Evolutionary conservation across 2,329 filamentous ascomycete genomes (phyloP), one percentile per base, ranked within the genome.

Genomic region (Lasiodiplodia sp.): DNA sequence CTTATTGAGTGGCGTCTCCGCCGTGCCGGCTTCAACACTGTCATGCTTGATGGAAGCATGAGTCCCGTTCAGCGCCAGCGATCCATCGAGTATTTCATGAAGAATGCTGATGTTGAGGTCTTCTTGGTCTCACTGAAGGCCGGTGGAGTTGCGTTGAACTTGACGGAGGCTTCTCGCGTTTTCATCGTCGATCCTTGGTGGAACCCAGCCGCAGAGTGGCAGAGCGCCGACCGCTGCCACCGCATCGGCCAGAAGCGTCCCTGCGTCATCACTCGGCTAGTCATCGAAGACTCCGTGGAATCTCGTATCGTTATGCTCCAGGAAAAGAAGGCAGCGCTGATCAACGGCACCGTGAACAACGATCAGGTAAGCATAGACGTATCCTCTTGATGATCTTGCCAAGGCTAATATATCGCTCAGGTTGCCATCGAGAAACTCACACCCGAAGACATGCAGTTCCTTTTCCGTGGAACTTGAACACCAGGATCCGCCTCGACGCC

Each of bases 171-270:
- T 0, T 97, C 93, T 2, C 87, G 93, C 60, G 96, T 99, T 11
- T 98, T 97, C 79, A 97, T 98, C 70, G 90, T 98, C 69, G 96
- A 99, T 75, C 96, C 96, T 73, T 98, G 96, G 96, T 99, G 96
- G 96, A 98, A 98, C 74, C 96, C 96, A n/a, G 94, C 94, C n/a
- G 95, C 95, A 0, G 96, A 99, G 82, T 99, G 96, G 96, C 96
- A 99, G 81, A 96, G 92, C 70, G 96, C 96, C 2, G 96, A 99
- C 71, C 83, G 84, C 60, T 85, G 83, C 73, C 96, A 98, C 81
- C 94, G 96, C 68, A 99, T 98, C 73, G 96, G 96, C 38, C 96
- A 99, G 83, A 92, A 90, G 57, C 91, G 96, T 8, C 95, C 95
- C 34, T 98, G 96, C 78, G 93, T 93, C 44, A 97, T 99, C 74